Conservation (phyloP, 2,329 filamentous ascomycete genomes). For the Venturiaceae sp. region DNA sequence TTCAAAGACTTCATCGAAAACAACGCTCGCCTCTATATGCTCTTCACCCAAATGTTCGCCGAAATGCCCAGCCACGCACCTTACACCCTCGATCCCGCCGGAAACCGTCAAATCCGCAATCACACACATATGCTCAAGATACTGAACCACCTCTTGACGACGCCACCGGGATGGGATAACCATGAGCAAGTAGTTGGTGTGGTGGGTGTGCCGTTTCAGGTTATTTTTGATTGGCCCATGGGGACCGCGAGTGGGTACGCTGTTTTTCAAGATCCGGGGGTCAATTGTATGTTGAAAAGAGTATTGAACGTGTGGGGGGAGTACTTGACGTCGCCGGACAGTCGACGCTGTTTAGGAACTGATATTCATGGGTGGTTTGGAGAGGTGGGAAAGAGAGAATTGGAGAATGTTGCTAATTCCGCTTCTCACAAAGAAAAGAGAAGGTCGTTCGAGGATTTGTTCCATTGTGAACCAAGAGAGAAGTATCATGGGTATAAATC, state of each 20-base stretch:
- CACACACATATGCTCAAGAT: conserved; percentile 45
- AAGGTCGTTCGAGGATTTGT: conserved; percentile 47
- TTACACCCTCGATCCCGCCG: conserved; percentile 53
- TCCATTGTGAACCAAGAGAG: conserved; percentile 45
- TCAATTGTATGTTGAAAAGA: conserved; percentile 43
- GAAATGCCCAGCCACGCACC: conserved; percentile 52
- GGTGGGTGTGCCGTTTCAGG: conserved; percentile 47
- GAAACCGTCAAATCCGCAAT: conserved; percentile 25
- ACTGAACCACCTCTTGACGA: conserved; percentile 46
- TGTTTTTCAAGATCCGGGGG: conserved; percentile 42
- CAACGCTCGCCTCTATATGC: conserved; percentile 55
- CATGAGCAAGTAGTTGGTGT: conserved; percentile 27
- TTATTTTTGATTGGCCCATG: conserved; percentile 51
- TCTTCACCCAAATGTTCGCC: conserved; percentile 58
- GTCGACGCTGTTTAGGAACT: conserved; percentile 26
- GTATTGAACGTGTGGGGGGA: conserved; percentile 40
- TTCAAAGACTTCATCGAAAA: conserved; percentile 58
- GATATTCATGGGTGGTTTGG: conserved; percentile 31
- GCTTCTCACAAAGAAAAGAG: conserved; percentile 16
- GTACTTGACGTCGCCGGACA: conserved; percentile 22
- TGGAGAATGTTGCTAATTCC: not conserved
- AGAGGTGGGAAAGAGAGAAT: conserved; percentile 8
- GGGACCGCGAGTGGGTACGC: conserved; percentile 43
- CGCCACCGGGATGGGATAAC: conserved; percentile 32
- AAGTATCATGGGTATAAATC: conserved; percentile 52